Conservation (phyloP, 1,139 yeast genomes). For the Groenewaldozyma auringiensis region DNA sequence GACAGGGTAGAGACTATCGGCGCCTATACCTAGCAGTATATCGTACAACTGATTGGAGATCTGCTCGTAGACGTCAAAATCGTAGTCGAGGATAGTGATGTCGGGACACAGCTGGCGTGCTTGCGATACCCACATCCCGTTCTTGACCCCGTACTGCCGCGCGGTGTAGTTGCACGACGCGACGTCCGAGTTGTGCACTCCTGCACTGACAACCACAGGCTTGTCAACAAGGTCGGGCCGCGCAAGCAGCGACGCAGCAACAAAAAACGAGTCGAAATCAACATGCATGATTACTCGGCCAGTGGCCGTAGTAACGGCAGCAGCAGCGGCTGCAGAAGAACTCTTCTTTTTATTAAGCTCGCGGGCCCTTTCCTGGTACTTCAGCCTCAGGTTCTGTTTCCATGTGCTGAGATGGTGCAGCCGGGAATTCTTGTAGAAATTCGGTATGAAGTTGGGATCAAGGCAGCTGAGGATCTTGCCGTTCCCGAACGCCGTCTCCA, state of each 20-base stretch:
- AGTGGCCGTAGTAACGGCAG: not conserved
- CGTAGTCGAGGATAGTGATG: conserved; percentile 56
- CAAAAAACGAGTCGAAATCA: conserved; percentile 93
- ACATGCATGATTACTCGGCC: conserved; percentile 53
- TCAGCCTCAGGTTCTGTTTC: conserved; percentile 68
- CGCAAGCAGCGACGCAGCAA: conserved; percentile 64
- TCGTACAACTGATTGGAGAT: conserved; percentile 51
- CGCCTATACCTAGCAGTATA: conserved; percentile 33
- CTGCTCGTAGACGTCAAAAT: conserved; percentile 64
- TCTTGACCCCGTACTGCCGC: conserved; percentile 59
- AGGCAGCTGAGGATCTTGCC: conserved; percentile 14
- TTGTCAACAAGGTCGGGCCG: conserved; percentile 42
- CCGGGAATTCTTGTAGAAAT: conserved; percentile 73
- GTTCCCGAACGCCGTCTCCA: not conserved
- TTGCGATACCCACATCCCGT: conserved; percentile 81
- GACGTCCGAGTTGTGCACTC: conserved; percentile 56
- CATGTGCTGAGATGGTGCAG: conserved; percentile 82
- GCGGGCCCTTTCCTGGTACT: conserved; percentile 42
- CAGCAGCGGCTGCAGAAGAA: not conserved
- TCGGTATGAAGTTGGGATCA: conserved; percentile 64
- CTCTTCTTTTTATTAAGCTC: conserved; percentile 15
- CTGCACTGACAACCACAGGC: conserved; percentile 85
- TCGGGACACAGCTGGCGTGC: conserved; percentile 64
- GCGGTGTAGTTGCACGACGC: conserved; percentile 92
- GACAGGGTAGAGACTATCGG: conserved; percentile 69